Evolutionary conservation across 1,284 basidiomycete genomes (phyloP).

Genomic region (Sparassis latifolia): DNA sequence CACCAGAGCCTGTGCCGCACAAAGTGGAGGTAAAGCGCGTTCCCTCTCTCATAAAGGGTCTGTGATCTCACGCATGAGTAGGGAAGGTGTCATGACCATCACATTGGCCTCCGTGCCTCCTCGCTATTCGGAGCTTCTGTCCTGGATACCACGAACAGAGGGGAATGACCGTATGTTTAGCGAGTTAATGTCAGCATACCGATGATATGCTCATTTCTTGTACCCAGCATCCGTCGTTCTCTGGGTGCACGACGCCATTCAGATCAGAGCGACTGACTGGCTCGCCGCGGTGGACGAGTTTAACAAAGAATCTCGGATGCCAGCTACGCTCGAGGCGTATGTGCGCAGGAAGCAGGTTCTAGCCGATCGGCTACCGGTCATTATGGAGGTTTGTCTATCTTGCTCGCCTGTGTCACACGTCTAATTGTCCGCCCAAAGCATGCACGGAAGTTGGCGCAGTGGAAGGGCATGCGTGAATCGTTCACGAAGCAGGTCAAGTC

Average conservation of each 20-base stretch:
- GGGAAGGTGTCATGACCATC: too few species aligned
- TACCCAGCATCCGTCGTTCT: too few species aligned
- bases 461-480: conserved; percentile 4
- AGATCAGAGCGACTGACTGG: conserved; percentile 15
- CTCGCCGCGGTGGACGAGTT: conserved; percentile 16
- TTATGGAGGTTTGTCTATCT: conserved; percentile 10
- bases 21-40: too few species aligned
- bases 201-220: too few species aligned
- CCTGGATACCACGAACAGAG: not conserved
- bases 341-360: conserved; percentile 10
- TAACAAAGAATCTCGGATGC: conserved; percentile 14
- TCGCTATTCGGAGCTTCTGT: not conserved
- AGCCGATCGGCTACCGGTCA: conserved; percentile 8
- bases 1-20: too few species aligned
- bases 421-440: conserved; percentile 1
- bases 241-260: not conserved
- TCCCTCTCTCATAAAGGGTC: too few species aligned
- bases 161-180: not conserved
- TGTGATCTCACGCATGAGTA: too few species aligned
- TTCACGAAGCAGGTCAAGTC: not conserved
- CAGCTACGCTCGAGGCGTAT: conserved; percentile 9
- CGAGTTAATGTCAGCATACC: not conserved
- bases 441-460: conserved; percentile 5
- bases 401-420: not conserved
- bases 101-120: not conserved